Conservation (phyloP, 495 filamentous ascomycete species). For the Penicillium canariense region DNA sequence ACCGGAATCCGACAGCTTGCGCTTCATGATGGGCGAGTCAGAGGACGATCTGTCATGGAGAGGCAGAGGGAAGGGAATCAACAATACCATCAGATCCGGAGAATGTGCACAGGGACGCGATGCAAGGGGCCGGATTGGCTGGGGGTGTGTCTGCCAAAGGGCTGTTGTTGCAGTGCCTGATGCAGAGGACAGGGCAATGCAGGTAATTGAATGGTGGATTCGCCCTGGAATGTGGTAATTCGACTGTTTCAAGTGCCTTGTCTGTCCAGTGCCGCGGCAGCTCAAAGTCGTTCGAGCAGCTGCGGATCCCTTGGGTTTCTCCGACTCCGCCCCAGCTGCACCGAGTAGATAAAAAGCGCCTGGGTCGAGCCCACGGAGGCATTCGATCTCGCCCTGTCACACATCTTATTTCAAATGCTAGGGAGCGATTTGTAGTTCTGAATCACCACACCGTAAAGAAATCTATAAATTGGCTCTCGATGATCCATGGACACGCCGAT, state of each 20-base stretch:
- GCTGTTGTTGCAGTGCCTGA: not conserved
- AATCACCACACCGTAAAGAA: not conserved
- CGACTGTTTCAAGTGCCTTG: not conserved
- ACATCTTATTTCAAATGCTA: not conserved
- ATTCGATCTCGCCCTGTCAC: not conserved
- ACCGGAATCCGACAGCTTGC: slow-evolving; percentile 44
- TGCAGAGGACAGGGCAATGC: not conserved
- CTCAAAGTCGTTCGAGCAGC: not conserved
- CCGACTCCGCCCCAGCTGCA: slow-evolving; percentile 35
- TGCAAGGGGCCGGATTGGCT: slow-evolving; percentile 25
- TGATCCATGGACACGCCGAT: slow-evolving; percentile 1
- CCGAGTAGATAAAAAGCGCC: not conserved
- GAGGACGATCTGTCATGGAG: slow-evolving; percentile 7
- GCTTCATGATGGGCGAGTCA: slow-evolving; percentile 41
- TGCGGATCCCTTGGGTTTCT: slow-evolving; percentile 28
- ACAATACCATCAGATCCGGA: slow-evolving; percentile 43
- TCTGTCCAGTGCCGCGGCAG: not conserved
- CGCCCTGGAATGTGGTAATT: slow-evolving; percentile 11
- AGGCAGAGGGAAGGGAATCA: slow-evolving; percentile 23
- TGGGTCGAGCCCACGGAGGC: not conserved
- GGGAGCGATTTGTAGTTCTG: not conserved
- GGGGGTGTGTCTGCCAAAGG: slow-evolving; percentile 8
- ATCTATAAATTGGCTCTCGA: not conserved
- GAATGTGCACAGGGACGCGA: slow-evolving; percentile 30
- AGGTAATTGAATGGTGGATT: not conserved